Evolutionary conservation across 768 basidiomycete genomes (phyloP).

Genomic region (Scleroderma citrinum): DNA sequence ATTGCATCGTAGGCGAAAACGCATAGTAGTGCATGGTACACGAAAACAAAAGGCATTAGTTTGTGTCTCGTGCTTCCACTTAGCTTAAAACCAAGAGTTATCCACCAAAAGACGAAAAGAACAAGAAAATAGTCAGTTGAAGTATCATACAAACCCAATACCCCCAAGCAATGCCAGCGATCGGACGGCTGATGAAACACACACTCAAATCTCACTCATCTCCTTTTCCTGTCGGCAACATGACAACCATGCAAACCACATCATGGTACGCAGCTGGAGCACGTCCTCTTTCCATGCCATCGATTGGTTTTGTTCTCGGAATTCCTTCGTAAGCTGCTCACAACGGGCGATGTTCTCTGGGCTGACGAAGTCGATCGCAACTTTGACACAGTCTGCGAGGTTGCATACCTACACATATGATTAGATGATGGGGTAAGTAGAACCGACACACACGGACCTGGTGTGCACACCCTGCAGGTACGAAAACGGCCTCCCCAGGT

Average conservation of each 20-base stretch:
- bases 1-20: background rate
- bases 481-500: slow-evolving; percentile 91
- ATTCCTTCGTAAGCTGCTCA: slow-evolving; percentile 80
- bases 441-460: slow-evolving; percentile 47
- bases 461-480: slow-evolving; percentile 91
- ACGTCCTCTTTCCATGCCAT: slow-evolving; percentile 95
- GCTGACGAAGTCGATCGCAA: slow-evolving; percentile 92
- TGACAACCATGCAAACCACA: slow-evolving; percentile 91
- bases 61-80: background rate
- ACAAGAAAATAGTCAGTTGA: background rate
- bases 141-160: slow-evolving; percentile 20
- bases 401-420: slow-evolving; percentile 66
- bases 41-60: background rate
- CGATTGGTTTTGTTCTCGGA: slow-evolving; percentile 82
- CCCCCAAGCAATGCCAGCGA: slow-evolving; percentile 21
- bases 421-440: slow-evolving; percentile 1
- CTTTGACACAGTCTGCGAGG: slow-evolving; percentile 91
- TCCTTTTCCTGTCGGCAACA: slow-evolving; percentile 47
- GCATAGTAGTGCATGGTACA: background rate
- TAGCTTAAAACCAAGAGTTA: background rate
- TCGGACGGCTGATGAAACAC: background rate
- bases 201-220: slow-evolving; percentile 26
- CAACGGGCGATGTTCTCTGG: slow-evolving; percentile 88
- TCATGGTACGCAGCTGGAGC: slow-evolving; percentile 83
- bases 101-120: background rate